Percentiles rank a stretch among this genome's conserved stretches.
Conservation (phyloP, 495 filamentous ascomycete genomes). For the Lepraria neglecta region DNA sequence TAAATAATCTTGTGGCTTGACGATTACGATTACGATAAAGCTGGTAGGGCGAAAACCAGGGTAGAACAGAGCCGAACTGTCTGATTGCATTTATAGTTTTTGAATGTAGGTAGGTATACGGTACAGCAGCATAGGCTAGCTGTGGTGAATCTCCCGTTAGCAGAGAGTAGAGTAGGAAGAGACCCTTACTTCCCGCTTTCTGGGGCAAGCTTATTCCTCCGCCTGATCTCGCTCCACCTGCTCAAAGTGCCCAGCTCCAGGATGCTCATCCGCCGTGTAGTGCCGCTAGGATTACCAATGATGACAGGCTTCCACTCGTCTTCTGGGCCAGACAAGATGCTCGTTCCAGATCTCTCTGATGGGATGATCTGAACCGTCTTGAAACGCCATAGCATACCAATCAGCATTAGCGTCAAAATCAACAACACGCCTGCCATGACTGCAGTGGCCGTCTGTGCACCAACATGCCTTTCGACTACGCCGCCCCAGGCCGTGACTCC, state of each 20-base stretch:
- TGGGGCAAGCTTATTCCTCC: constrained; percentile 49
- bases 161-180: background rate
- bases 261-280: constrained; percentile 57
- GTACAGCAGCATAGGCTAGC: constrained; percentile 2
- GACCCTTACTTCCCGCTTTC: background rate
- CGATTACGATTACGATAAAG: background rate
- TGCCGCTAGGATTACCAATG: constrained; percentile 61
- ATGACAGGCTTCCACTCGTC: constrained; percentile 60
- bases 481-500: constrained; percentile 58
- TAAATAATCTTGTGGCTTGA: background rate
- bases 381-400: constrained; percentile 53
- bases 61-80: background rate
- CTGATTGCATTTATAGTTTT: background rate
- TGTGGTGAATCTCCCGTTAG: background rate
- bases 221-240: constrained; percentile 65
- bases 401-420: constrained; percentile 54
- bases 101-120: background rate
- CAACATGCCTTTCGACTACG: constrained; percentile 51
- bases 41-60: no score
- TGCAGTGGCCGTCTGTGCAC: constrained; percentile 59
- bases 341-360: constrained; percentile 33
- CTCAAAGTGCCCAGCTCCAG: constrained; percentile 58
- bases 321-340: constrained; percentile 39
- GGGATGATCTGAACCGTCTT: constrained; percentile 60
- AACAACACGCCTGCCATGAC: constrained; percentile 57